Evolutionary conservation across 495 filamentous ascomycete species (phyloP), one percentile per base, ranked within the genome.

Genomic region (Glarea lozoyensis): DNA sequence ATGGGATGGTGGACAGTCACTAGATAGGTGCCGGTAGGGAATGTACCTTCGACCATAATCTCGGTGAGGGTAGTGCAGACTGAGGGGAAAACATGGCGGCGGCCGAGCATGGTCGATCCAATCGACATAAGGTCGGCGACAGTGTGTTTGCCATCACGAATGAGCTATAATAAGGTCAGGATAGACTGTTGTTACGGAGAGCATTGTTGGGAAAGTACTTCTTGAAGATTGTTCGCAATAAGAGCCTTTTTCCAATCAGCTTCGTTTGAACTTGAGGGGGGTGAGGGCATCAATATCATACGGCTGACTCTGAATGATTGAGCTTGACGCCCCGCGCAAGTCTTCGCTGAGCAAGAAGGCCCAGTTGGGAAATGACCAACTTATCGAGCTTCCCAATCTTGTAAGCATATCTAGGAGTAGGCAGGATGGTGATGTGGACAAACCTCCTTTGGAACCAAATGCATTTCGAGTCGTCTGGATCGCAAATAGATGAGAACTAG

Each of bases 1-100:
- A 98, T 82, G 16, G 92, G 92, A 57, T 92, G 70, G 61, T 95
- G 88, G 17, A 98, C 86, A 0, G 92, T 98, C 1, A 98, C 92
- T 13, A 98, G 78, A 57, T 94, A 97, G 11, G 89, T 96, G 24
- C 92, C 93, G 7, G 70, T 79, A 2, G 74, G 79, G 50, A 98
- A 98, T 0, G 92, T 98, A 27, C 93, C 92, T 62, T 98, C 92
- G 44, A 97, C 81, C 68, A 89, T 85, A 46, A 98, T 75, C 65
- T 93, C 84, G 40, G 73, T 68, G 19, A 98, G 75, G 10, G 84
- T 82, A 2, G 73, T 66, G 19, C 76, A 67, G 21, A 98, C 92
- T 13, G 81, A 78, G 18, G 93, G 88, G 12, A 88, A 69, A 48
- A 98, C 92, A 60, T 98, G 93, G 18, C 90, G 84, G 3, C 92